Base-by-base conservation (phyloP, 2,329 filamentous ascomycete genomes). In the Clonostachys chloroleuca region DNA sequence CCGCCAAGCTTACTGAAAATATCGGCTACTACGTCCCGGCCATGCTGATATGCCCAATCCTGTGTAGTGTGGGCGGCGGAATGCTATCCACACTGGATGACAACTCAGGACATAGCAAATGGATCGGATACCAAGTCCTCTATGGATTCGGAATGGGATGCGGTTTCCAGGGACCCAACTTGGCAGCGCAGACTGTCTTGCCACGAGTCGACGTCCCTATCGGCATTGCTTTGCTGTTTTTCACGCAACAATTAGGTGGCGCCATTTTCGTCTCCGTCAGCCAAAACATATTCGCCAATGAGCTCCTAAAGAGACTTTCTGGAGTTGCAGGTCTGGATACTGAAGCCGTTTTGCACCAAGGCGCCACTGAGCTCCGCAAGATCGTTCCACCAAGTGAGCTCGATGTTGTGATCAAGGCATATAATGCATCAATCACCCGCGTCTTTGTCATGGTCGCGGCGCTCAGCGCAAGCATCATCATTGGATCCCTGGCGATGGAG, bases 401-500 rank as follows among this genome's bases (percentile, higher is more conserved):
- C 24, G 33, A n/a, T 6, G 17, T 37, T 18, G 45, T 47, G 12
- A 14, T 47, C 20, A 17, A 42, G 6, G 39, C 74, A 0, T 89
- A 89, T 66, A 87, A 87, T 57, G 61, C 69, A 20, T 70, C 82
- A 0, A 61, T 89, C 39, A 72, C 73, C 5, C 64, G 74, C 49
- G 75, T 76, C 1, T 88, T 86, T 39, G 10, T 39, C 12, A n/a
- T 39, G 36, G 36, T 18, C 14, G 36, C 36, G 2, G 36, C 36
- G 3, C 36, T 39, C 7, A 39, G 36, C 17, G 36, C 36, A n/a
- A n/a, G 36, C 17, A 39, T 39, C 7, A 67, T 84, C 14, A 30
- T 82, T 16, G 79, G 75, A 4, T 72, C 77, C 1, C 56, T 75
- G 3, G 70, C 71, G 20, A 75, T 86, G 56, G 74, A 86, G 61